Conservation (phyloP, 768 basidiomycete species). For the Rhodotorula taiwanensis region DNA sequence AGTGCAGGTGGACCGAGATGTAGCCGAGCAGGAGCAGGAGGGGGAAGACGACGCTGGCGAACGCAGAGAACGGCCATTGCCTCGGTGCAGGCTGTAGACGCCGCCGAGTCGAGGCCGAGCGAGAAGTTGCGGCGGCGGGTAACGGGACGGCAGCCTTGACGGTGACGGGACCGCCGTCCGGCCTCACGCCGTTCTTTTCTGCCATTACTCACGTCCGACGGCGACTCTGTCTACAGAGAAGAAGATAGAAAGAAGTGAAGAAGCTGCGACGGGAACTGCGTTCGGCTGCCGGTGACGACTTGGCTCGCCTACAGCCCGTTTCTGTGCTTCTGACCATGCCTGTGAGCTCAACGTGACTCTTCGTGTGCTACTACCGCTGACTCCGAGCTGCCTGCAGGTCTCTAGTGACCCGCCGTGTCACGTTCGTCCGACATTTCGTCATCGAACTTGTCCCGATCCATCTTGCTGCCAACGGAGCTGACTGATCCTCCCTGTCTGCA, state of each 20-base stretch:
- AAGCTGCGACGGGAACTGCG: too few species aligned
- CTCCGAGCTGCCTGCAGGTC: not conserved
- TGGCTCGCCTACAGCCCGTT: too few species aligned
- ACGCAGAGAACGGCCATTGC: slow-evolving; percentile 3
- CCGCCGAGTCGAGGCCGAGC: not conserved
- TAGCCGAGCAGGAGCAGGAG: slow-evolving; percentile 18
- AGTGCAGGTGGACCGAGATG: slow-evolving; percentile 26
- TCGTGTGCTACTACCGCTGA: too few species aligned
- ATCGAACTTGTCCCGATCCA: too few species aligned
- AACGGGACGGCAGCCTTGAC: not conserved
- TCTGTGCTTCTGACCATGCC: too few species aligned
- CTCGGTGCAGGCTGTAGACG: not conserved
- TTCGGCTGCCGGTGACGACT: too few species aligned
- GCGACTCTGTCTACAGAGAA: too few species aligned
- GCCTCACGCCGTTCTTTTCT: too few species aligned
- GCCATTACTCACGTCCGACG: too few species aligned
- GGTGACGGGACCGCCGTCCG: too few species aligned
- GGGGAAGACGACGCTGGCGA: slow-evolving; percentile 16
- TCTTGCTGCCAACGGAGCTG: not conserved
- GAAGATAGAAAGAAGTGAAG: too few species aligned
- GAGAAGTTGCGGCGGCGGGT: not conserved
- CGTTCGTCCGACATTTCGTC: not conserved
- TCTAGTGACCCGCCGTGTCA: not conserved
- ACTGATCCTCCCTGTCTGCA: not conserved
- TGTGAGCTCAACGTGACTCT: too few species aligned